Evolutionary conservation across 306 rosid species (phyloP).

Genomic region (Carpinus fangiana): DNA sequence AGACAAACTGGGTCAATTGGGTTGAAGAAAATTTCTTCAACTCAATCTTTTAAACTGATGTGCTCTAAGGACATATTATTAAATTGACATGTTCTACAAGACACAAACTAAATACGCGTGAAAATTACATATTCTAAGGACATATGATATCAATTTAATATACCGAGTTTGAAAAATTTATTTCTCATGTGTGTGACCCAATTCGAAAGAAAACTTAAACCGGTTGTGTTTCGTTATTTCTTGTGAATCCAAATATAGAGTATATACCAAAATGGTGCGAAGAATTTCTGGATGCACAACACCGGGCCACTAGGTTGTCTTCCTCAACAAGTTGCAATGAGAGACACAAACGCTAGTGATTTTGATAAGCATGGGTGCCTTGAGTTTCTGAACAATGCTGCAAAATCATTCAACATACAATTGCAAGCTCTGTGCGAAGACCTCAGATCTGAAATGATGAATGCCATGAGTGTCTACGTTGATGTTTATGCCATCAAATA

Average conservation of each 20-base stretch:
- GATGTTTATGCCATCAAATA: constrained; percentile 34
- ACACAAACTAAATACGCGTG: too few relatives aligned
- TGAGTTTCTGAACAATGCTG: constrained; percentile 25
- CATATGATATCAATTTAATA: too few relatives aligned
- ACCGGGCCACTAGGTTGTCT: constrained; percentile 35
- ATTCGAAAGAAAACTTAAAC: too few relatives aligned
- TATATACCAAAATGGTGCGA: constrained; percentile 25
- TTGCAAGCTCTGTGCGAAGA: constrained; percentile 18
- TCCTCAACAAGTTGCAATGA: constrained; percentile 25
- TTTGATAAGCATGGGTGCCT: constrained; percentile 29
- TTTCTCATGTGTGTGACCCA: too few relatives aligned
- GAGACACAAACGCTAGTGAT: constrained; percentile 11
- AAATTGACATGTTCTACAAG: too few relatives aligned
- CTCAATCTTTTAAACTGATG: too few relatives aligned
- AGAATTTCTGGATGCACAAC: constrained; percentile 34
- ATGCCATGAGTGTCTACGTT: constrained; percentile 28
- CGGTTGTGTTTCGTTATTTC: too few relatives aligned
- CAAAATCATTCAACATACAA: constrained; percentile 26
- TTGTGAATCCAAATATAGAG: neutral
- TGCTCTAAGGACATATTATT: too few relatives aligned
- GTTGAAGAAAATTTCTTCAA: too few relatives aligned
- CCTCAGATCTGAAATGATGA: constrained; percentile 28
- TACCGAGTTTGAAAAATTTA: too few relatives aligned
- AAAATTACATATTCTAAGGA: too few relatives aligned
- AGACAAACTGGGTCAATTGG: too few relatives aligned